Percentiles rank a stretch among this genome's conserved stretches.
phyloP scores from a whole-genome alignment of 345 rosid genomes.

The Draba incana region DNA sequence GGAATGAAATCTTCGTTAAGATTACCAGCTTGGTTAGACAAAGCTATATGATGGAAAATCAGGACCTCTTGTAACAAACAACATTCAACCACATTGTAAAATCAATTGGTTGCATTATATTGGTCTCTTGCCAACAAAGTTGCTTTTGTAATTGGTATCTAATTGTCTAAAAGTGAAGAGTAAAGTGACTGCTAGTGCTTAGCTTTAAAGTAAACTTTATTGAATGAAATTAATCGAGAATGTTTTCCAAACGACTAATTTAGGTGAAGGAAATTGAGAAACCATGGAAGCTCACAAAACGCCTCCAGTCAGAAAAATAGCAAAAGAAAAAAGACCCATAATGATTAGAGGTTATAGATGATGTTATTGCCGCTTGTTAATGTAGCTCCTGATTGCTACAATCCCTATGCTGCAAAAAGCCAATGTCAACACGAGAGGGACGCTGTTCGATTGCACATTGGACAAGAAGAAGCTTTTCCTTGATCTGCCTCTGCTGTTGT shows the following conservation, averaged over 20 bases:
- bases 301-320: constrained; percentile 40
- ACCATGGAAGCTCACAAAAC: constrained; percentile 43
- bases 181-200: not conserved
- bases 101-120: constrained; percentile 1
- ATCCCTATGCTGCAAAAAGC: constrained; percentile 72
- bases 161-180: no score
- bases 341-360: not conserved
- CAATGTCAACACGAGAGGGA: constrained; percentile 59
- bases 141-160: no score
- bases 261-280: constrained; percentile 17
- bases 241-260: constrained; percentile 31
- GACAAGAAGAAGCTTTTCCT: constrained; percentile 35
- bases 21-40: constrained; percentile 83
- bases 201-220: constrained; percentile 23
- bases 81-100: constrained; percentile 14
- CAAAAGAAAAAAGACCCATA: constrained; percentile 12
- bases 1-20: constrained; percentile 75
- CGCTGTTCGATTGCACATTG: constrained; percentile 46
- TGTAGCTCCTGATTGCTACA: constrained; percentile 51
- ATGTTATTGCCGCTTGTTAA: constrained; percentile 50
- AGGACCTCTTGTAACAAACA: constrained; percentile 1
- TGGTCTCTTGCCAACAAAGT: not conserved
- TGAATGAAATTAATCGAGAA: constrained; percentile 36
- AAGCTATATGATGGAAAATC: constrained; percentile 50
- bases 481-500: constrained; percentile 29